Percentiles rank a stretch among this genome's conserved stretches.
Conservation (phyloP, 805 yeast species). For the Middelhovenomyces tepae region DNA sequence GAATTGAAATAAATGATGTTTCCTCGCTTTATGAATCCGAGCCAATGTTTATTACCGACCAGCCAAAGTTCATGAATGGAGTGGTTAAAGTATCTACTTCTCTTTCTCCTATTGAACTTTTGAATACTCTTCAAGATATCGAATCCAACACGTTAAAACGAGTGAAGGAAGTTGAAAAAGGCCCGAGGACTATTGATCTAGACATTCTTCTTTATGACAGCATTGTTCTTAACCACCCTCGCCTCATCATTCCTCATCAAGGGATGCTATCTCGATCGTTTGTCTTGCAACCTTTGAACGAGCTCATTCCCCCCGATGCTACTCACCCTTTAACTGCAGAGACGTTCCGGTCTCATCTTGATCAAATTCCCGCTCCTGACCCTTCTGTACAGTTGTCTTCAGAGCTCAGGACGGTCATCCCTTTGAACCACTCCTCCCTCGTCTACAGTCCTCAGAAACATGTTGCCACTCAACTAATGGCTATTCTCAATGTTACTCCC, state of each 20-base stretch:
- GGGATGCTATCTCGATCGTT: slow-evolving; percentile 84
- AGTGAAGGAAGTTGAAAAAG: slow-evolving; percentile 74
- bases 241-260: slow-evolving; percentile 74
- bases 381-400: slow-evolving; percentile 21
- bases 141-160: slow-evolving; percentile 68
- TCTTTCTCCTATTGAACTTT: slow-evolving; percentile 54
- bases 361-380: slow-evolving; percentile 38
- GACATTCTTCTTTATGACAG: slow-evolving; percentile 73
- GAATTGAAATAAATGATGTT: slow-evolving; percentile 44
- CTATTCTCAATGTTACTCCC: slow-evolving; percentile 81
- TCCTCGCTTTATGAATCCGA: slow-evolving; percentile 80
- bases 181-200: slow-evolving; percentile 86
- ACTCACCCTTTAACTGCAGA: slow-evolving; percentile 84
- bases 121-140: slow-evolving; percentile 56
- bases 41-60: slow-evolving; percentile 86
- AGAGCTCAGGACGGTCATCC: slow-evolving; percentile 17
- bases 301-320: slow-evolving; percentile 55
- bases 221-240: slow-evolving; percentile 43
- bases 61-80: slow-evolving; percentile 77
- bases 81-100: slow-evolving; percentile 58
- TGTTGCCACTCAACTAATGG: slow-evolving; percentile 67
- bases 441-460: slow-evolving; percentile 39
- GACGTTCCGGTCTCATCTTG: slow-evolving; percentile 60
- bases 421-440: slow-evolving; percentile 20
- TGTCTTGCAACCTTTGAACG: slow-evolving; percentile 83